Percentiles rank a stretch among this genome's conserved stretches.
phyloP scores from a whole-genome alignment of 148 eudicot species.

The Fagopyrum tataricum region DNA sequence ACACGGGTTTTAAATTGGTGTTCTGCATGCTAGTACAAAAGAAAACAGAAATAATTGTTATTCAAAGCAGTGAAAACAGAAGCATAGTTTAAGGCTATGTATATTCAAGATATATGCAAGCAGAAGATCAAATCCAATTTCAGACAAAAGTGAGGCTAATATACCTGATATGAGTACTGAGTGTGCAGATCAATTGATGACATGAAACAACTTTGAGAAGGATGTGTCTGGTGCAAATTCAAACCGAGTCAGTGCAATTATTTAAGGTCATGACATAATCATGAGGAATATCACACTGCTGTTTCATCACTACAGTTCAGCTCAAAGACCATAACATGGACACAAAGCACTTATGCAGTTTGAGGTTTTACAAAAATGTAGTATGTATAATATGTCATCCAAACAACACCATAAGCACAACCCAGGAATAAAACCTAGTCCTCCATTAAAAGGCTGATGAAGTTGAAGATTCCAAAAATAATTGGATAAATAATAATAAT shows the following conservation, averaged over 20 bases:
- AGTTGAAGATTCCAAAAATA: too few species aligned
- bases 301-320: background rate
- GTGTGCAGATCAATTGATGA: constrained; percentile 79
- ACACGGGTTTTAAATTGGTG: constrained; percentile 1
- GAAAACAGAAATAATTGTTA: background rate
- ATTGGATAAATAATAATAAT: too few species aligned
- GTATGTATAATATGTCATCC: too few species aligned
- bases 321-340: background rate
- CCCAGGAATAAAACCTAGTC: too few species aligned
- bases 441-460: too few species aligned
- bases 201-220: constrained; percentile 80
- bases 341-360: background rate
- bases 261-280: background rate
- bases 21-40: background rate
- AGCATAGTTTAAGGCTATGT: background rate
- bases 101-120: constrained; percentile 7
- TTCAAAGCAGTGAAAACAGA: constrained; percentile 4
- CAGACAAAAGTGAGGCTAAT: background rate
- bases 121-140: background rate
- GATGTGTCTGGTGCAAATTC: constrained; percentile 56
- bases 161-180: constrained; percentile 69
- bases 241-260: constrained; percentile 2
- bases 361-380: too few species aligned
- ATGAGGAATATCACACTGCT: background rate
- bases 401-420: too few species aligned